Conservation (phyloP, 176 grass and related monocot genomes). For the Bonia amplexicaulis region DNA sequence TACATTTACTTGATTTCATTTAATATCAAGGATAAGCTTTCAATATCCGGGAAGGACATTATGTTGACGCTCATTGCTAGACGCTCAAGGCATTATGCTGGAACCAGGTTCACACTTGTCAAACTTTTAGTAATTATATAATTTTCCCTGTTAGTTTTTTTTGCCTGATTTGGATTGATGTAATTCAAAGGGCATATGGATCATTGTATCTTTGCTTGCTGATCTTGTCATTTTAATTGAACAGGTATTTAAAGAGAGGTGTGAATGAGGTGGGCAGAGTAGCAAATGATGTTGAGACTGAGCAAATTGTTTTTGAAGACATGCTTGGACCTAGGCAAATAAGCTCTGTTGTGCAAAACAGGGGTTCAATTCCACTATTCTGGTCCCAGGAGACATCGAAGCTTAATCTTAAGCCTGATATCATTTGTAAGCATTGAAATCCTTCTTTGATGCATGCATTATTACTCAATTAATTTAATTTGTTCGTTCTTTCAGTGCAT, state of each 20-base stretch:
- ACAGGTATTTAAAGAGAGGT: constrained; percentile 89
- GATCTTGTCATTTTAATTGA: constrained; percentile 7
- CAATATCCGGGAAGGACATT: constrained; percentile 70
- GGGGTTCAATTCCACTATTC: constrained; percentile 96
- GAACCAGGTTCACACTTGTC: constrained; percentile 57
- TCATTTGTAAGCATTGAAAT: constrained; percentile 66
- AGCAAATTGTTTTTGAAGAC: constrained; percentile 88
- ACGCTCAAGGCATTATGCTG: constrained; percentile 90
- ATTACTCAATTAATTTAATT: constrained; percentile 1
- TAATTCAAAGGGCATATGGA: neutral
- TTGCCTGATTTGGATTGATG: neutral
- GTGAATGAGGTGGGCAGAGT: constrained; percentile 88
- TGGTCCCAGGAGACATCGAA: constrained; percentile 98
- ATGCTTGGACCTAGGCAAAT: constrained; percentile 60
- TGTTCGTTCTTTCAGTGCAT: constrained; percentile 37
- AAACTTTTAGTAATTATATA: constrained; percentile 5
- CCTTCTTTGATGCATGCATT: constrained; percentile 1
- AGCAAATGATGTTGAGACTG: constrained; percentile 98
- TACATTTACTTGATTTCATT: constrained; percentile 22
- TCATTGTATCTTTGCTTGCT: constrained; percentile 11
- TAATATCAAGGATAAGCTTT: constrained; percentile 65
- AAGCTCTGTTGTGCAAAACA: constrained; percentile 92
- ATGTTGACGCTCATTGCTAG: constrained; percentile 85
- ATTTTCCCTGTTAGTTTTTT: neutral
- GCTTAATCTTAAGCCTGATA: constrained; percentile 88